Conservation (phyloP, 2,329 filamentous ascomycete species). For the Macroventuria anomochaeta region DNA sequence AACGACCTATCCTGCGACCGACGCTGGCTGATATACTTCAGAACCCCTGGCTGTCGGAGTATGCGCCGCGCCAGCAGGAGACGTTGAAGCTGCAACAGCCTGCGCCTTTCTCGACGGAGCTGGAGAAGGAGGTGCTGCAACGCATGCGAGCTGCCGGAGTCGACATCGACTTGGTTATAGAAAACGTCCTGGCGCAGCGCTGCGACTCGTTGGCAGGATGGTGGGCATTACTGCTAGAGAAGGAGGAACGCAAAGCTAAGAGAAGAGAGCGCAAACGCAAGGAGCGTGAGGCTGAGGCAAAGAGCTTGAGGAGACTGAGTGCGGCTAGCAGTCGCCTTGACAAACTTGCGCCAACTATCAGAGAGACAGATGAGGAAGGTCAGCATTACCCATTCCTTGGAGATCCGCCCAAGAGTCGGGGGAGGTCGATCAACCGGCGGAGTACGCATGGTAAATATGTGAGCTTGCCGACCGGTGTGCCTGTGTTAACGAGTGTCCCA, state of each 20-base stretch:
- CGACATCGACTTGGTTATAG: conserved; percentile 91
- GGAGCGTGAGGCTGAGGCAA: conserved; percentile 81
- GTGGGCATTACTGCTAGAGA: conserved; percentile 95
- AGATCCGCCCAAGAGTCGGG: conserved; percentile 71
- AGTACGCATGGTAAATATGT: conserved; percentile 53
- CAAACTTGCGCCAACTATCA: conserved; percentile 76
- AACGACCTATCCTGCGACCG: conserved; percentile 84
- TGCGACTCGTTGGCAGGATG: conserved; percentile 92
- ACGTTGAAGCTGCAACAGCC: conserved; percentile 84
- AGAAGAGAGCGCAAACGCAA: conserved; percentile 81
- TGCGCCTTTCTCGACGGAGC: conserved; percentile 79
- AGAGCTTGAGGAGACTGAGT: conserved; percentile 81
- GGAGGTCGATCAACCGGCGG: conserved; percentile 76
- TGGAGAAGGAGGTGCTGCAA: conserved; percentile 91
- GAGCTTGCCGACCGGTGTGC: background rate
- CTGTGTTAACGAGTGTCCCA: conserved; percentile 50
- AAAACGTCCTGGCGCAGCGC: conserved; percentile 87
- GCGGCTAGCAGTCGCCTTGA: conserved; percentile 88
- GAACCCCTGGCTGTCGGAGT: conserved; percentile 85
- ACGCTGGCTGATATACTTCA: conserved; percentile 82
- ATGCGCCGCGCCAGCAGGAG: conserved; percentile 85
- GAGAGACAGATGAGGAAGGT: conserved; percentile 80
- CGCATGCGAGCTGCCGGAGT: conserved; percentile 94
- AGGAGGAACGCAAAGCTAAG: conserved; percentile 86
- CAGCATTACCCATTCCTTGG: conserved; percentile 55